Evolutionary conservation across 1,139 yeast genomes (phyloP), one percentile per base, ranked within the genome.

Genomic region (Eremothecium cymbalariae): DNA sequence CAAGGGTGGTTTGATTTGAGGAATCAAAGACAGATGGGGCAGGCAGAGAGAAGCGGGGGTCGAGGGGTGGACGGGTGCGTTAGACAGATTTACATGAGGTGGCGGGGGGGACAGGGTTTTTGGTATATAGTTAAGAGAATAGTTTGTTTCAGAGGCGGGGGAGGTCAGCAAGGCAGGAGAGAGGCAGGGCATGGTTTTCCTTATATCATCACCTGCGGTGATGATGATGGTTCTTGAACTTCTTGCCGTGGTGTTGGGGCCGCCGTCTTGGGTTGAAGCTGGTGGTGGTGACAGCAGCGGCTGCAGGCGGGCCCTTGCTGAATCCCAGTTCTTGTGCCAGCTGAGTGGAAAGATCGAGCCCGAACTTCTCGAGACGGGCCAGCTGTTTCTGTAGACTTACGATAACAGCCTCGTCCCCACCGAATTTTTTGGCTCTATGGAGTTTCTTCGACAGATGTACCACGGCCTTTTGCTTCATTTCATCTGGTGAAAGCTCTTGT

Each of bases 301-400:
- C 38, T 9, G 38, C 38, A 14, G 22, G 37, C 13, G 38, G 38
- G 13, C 38, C 38, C 22, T 47, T 41, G 8, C 53, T 60, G 37
- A 75, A 55, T 0, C 86, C 86, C 35, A 80, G 65, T 53, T 79
- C 86, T 45, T 63, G 65, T 22, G 86, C 85, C 45, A 80, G 63
- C 6, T 79, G 70, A 32, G 83, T 76, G 38, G 78, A 78, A 19
- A 68, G 59, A 43, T 78, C 81, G 37, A 85, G 74, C 16, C 96
- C 97, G 52, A 85, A 86, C 64, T 83, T 84, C 54, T 79, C 80
- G 44, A 85, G 75, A 51, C 96, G 72, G 21, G 65, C 67, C 49
- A 82, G 67, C 46, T 81, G 70, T 59, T 74, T 64, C 55, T 77
- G 66, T 57, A 80, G 50, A 34, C 59, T 43, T 25, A 64, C 64